phyloP scores from a whole-genome alignment of 2,329 filamentous ascomycete species.

The Neofusicoccum kwambonambiense region DNA sequence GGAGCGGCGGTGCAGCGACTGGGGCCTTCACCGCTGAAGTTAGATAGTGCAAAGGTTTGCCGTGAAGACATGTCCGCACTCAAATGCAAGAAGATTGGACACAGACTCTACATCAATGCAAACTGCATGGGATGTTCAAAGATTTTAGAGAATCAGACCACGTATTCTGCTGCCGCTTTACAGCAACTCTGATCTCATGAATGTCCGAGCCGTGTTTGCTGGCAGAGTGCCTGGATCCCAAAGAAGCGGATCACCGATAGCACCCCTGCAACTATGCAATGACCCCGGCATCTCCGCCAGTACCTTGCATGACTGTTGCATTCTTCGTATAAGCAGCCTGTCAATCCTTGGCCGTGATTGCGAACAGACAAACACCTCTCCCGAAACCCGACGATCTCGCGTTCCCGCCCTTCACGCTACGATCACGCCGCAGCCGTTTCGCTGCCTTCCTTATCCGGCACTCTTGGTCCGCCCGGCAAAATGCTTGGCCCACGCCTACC shows the following conservation, averaged over 20 bases:
- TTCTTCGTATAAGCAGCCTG: neutral
- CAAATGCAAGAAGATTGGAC: no score
- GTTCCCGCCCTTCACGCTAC: neutral
- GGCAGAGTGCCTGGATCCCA: no score
- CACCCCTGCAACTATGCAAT: neutral
- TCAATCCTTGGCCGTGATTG: neutral
- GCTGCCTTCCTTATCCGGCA: neutral
- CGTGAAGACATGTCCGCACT: no score
- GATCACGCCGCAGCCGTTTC: neutral
- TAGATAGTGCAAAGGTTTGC: no score
- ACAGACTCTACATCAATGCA: no score
- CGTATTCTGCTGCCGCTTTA: no score
- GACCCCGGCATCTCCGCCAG: neutral
- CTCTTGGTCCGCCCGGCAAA: slow-evolving; percentile 8
- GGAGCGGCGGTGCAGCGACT: no score
- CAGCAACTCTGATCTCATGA: no score
- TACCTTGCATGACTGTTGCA: neutral
- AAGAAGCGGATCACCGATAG: neutral
- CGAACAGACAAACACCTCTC: neutral
- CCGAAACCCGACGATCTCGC: neutral
- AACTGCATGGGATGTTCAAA: no score
- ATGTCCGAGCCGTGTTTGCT: no score
- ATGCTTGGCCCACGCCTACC: neutral
- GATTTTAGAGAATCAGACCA: no score
- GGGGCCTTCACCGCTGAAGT: no score